Base-by-base conservation (phyloP, 2,329 filamentous ascomycete species). In the Lachnellula hyalina region DNA sequence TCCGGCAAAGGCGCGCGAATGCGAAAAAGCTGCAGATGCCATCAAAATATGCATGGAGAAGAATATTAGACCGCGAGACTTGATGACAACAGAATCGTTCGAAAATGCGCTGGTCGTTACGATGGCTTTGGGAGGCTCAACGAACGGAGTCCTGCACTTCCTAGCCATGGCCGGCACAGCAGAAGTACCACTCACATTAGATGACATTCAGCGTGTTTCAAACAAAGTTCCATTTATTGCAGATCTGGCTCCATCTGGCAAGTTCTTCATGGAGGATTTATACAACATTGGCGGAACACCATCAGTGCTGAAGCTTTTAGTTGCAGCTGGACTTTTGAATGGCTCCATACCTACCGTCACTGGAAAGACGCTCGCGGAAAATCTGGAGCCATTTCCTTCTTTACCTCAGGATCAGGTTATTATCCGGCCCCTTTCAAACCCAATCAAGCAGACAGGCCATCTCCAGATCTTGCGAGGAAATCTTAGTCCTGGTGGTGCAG, bases 391-490 rank as follows among this genome's bases (percentile, higher is more conserved):
- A 54, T 92, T 84, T 77, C 90, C 91, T 0, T 86, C 84, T 1
- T 79, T 96, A 14, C 83, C 89, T 25, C 85, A 87, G 47, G 85
- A 85, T 53, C 92, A 97, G 71, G 80, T 82, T 47, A 89, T 97
- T 68, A 95, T 97, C 70, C 83, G 87, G 5, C 84, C 88, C 0
- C 76, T 96, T 8, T 77, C 80, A 56, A 83, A 85, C 62, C 87
- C 87, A 9, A 87, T 91, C 77, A 96, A 96, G 71, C 62, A 78
- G 1, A 90, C 85, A 0, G 93, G 93, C 44, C 93, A 97, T 71
- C 81, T 97, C 57, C 90, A 93, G 71, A 89, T 97, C 57, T 80
- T 97, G 3, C 82, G 83, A 56, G 93, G 93, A 19, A 96, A 96
- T 70, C 80, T 96, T 34, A 90, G 92, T 2, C 93, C 93, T 1